These are phyloP conservation scores for Eragrostis curvula DNA, from an alignment of 176 grass and related monocot genomes.

Conservation along the genomic window DNA sequence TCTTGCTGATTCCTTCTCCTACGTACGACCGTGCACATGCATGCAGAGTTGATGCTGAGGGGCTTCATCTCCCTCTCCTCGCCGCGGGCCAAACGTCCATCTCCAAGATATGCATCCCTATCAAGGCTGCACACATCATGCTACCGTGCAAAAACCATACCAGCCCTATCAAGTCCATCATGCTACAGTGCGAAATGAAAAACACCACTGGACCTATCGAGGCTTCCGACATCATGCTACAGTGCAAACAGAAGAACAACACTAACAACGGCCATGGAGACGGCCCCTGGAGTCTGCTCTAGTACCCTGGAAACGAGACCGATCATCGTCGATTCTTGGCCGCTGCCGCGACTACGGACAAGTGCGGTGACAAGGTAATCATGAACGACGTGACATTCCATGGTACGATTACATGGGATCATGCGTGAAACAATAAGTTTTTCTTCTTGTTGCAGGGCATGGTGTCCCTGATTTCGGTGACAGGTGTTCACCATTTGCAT, in stretches of 20 bases:
- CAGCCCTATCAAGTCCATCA: too few species aligned
- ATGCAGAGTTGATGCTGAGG: slow-evolving; percentile 83
- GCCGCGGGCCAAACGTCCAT: slow-evolving; percentile 57
- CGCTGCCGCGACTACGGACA: background rate
- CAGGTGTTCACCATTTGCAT: slow-evolving; percentile 73
- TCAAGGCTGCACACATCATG: slow-evolving; percentile 45
- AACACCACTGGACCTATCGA: too few species aligned
- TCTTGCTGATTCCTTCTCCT: too few species aligned
- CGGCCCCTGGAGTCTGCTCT: slow-evolving; percentile 41
- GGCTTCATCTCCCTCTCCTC: slow-evolving; percentile 93
- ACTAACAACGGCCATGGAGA: too few species aligned
- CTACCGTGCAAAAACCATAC: too few species aligned
- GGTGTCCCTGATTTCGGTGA: slow-evolving; percentile 67
- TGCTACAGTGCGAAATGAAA: too few species aligned
- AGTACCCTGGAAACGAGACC: slow-evolving; percentile 14
- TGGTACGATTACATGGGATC: too few species aligned
- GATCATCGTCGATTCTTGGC: slow-evolving; percentile 51
- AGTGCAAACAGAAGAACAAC: slow-evolving; percentile 52
- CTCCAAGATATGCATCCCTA: slow-evolving; percentile 68
- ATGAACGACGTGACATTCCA: background rate
- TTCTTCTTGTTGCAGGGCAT: slow-evolving; percentile 48
- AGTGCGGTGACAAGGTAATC: slow-evolving; percentile 32
- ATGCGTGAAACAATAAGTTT: background rate
- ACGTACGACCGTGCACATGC: background rate
- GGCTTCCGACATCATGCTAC: slow-evolving; percentile 82